These are phyloP conservation scores for Hansenula lynferdii DNA, from an alignment of 1,139 yeast genomes.

Conservation along the genomic window DNA sequence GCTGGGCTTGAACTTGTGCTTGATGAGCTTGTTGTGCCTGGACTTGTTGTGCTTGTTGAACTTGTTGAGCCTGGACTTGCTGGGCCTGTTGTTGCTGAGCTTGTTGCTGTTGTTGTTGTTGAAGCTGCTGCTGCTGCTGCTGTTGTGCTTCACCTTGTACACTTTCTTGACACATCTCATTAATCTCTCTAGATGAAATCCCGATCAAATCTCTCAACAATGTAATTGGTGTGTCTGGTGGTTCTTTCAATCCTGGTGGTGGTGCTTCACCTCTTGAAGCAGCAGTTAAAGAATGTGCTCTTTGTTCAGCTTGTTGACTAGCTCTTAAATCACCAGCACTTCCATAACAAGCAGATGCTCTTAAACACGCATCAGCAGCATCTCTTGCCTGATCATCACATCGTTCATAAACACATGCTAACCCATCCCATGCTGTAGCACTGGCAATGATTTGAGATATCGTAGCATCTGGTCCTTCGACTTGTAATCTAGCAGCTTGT, in stretches of 20 bases:
- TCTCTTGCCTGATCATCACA: constrained; percentile 57
- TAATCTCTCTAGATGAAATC: constrained; percentile 33
- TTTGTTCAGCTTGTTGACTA: constrained; percentile 37
- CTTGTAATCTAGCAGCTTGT: constrained; percentile 52
- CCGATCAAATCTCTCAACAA: constrained; percentile 45
- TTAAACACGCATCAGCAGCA: constrained; percentile 53
- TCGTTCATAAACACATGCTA: constrained; percentile 58
- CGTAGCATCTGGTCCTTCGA: constrained; percentile 36
- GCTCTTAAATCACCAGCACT: constrained; percentile 42
- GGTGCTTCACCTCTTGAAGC: constrained; percentile 42
- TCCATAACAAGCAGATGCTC: constrained; percentile 47
- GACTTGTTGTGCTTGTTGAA: constrained; percentile 2
- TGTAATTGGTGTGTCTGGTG: constrained; percentile 45
- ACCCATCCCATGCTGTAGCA: constrained; percentile 64
- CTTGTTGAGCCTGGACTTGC: constrained; percentile 2
- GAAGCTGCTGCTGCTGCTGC: constrained; percentile 3
- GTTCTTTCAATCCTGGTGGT: constrained; percentile 39
- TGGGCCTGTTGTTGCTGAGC: constrained; percentile 4
- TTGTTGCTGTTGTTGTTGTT: not conserved
- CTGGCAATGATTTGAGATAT: constrained; percentile 33
- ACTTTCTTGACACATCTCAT: constrained; percentile 27
- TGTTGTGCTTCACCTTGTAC: constrained; percentile 16
- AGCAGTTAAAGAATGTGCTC: constrained; percentile 36
- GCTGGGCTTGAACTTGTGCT: constrained; percentile 3
- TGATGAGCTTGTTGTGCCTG: too few relatives aligned